Evolutionary conservation across 495 filamentous ascomycete species (phyloP).

Genomic region (Talaromyces proteolyticus): DNA sequence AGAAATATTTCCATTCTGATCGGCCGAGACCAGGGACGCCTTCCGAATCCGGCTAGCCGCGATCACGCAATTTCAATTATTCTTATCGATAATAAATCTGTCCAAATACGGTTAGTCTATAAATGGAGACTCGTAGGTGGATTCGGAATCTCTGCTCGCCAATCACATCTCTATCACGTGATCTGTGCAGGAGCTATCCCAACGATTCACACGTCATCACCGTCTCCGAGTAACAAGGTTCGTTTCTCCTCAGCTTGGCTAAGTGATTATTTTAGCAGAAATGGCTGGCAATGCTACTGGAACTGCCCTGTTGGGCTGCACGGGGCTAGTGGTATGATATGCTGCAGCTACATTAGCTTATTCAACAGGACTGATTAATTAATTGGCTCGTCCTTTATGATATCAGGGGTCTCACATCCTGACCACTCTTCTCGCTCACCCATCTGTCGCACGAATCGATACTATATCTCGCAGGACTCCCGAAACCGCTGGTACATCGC

Average conservation of each 20-base stretch:
- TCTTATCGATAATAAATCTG: constrained; percentile 26
- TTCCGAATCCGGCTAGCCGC: constrained; percentile 29
- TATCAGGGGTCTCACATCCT: constrained; percentile 44
- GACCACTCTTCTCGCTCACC: constrained; percentile 32
- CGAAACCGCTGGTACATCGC: constrained; percentile 15
- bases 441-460: constrained; percentile 33
- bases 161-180: no score
- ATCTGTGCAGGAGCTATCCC: no score
- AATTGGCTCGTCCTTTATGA: no score
- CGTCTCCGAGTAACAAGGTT: not conserved
- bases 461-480: constrained; percentile 42
- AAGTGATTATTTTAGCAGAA: not conserved
- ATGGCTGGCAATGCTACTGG: constrained; percentile 26
- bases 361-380: not conserved
- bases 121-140: no score
- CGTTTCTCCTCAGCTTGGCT: not conserved
- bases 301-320: constrained; percentile 39
- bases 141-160: no score
- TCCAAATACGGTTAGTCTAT: no score
- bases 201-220: no score
- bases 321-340: constrained; percentile 42
- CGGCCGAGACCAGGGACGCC: constrained; percentile 15
- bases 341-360: not conserved
- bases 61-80: constrained; percentile 37
- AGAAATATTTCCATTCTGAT: constrained; percentile 16